Base-by-base conservation (phyloP, 768 basidiomycete species). In the Kondoa malvinella region DNA sequence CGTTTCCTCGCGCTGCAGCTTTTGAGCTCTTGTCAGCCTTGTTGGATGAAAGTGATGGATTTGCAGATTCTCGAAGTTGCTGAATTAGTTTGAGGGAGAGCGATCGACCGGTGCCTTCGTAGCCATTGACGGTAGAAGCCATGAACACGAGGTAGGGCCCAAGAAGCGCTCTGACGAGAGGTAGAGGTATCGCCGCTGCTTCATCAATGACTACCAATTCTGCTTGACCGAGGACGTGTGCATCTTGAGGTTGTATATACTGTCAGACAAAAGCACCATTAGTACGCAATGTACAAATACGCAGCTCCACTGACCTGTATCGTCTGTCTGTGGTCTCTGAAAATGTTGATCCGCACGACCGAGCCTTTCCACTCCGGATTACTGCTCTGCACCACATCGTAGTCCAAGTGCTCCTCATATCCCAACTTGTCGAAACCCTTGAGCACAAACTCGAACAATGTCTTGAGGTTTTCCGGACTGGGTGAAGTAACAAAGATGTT, bases 121-220 rank as follows among this genome's bases (percentile, higher is more conserved):
- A 99, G 56, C 95, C 95, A 76, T 96, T 97, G 79, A 99, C 92
- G 0, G 95, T 99, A n/a, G 92, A 95, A 1, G 95, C 89, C 82
- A 97, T 86, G 81, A 97, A 97, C 64, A 97, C 92, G 34, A 97
- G 87, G 78, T 97, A 97, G 0, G 81, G 81, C 0, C 95, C 95
- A 66, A 99, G 85, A 70, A 99, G 87, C 73, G 90, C 89, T 67
- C 88, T 85, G 21, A 99, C 94, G 34, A 99, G 86, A 1, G 94
- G 92, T 21, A 97, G 83, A 0, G 95, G 95, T 65, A 97, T 97
- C 25, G 95, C 95, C 8, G 95, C 95, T 4, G 94, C 94, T 78
- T 99, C 95, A 74, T 99, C 95, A 71, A 99, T 94, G 73, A 99
- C 87, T 71, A 99, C 86, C 4, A 99, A 83, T 74, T 99, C 95